Evolutionary conservation across 345 rosid genomes (phyloP), one percentile per base, ranked within the genome.

Genomic region (Eutrema japonicum): DNA sequence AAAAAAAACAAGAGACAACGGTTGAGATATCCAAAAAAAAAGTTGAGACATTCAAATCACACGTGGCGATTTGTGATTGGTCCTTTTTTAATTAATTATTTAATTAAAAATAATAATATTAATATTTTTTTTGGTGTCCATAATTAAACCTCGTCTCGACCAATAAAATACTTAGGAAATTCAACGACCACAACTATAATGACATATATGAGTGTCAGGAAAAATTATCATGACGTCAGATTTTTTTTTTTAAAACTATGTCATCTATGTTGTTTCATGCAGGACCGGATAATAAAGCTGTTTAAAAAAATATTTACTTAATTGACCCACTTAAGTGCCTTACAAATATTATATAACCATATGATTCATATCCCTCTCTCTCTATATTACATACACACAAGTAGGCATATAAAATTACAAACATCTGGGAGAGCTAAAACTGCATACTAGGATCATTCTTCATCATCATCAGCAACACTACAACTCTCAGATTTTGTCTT

Each of bases 201-300:
- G 3, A 48, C 30, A 74, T 3, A 29, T 38, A 38, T 43, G 13
- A 64, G 64, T 64, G 22, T 18, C 55, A 22, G 26, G 32, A 32
- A 50, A 49, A 38, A 32, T 7, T 51, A 50, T 48, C 2, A 40
- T 66, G 72, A 51, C 72, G 37, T 66, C 72, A 48, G 29, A 16
- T 16, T 16, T 16, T 16, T 16, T 16, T 16, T 0, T 16, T 0
- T 0, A 16, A 16, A 43, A 27, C 12, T 18, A 41, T 26, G 63
- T 75, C 78, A 75, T 26, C 3, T 57, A 8, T 40, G 8, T 66
- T 40, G 8, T 66, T 66, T 58, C 68, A 66, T 11, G 62, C 58
- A 41, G 61, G 78, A 50, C 73, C 49, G 66, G 8, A 59, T 40
- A 13, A 49, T 35, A 13, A 73, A 12, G 10, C 16, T 1, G 13